Evolutionary conservation across 495 filamentous ascomycete genomes (phyloP), one percentile per base, ranked within the genome.

Genomic region (Penicillium cinerascens): DNA sequence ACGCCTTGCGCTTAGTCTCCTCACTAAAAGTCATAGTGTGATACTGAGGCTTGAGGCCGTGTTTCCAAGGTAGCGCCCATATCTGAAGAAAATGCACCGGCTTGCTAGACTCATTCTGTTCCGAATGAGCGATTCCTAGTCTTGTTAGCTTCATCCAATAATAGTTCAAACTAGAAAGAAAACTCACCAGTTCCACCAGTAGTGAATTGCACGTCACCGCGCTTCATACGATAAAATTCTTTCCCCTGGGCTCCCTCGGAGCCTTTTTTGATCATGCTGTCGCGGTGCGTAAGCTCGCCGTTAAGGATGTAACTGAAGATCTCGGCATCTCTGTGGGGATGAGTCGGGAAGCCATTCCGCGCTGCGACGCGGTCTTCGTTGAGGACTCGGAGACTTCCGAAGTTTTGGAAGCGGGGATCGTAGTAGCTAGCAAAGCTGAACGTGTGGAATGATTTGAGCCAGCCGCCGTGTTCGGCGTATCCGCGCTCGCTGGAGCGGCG

Each of bases 401-500:
- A 92, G 49, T 77, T 72, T 36, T 75, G 68, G 70, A 81, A 85
- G 1, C 61, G 54, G 27, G 84, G 84, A 67, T 88, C 80, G 71
- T 82, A 81, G 78, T 90, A 91, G 53, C 70, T 68, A 51, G 87
- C 87, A 65, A 92, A 91, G 68, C 77, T 81, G 78, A 95, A 92
- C 49, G 85, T 88, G 74, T 92, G 88, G 73, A 85, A 91, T 20
- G 81, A 84, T 67, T 91, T 85, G n/a, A 91, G 82, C 88, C 88
- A 92, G 64, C 85, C 87, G 67, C 84, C 85, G 66, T 90, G 85
- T 63, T 91, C 80, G 51, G 80, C 77, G 65, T 91, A 87, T 36
- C 87, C 89, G 42, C 88, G 79, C 26, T 79, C 76, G 35, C 63
- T 63, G 29, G 83, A 87, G 55, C 72, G 78, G 59, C 84, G 85